phyloP scores from a whole-genome alignment of 2,329 filamentous ascomycete species.

The Eurotiales sp. region DNA sequence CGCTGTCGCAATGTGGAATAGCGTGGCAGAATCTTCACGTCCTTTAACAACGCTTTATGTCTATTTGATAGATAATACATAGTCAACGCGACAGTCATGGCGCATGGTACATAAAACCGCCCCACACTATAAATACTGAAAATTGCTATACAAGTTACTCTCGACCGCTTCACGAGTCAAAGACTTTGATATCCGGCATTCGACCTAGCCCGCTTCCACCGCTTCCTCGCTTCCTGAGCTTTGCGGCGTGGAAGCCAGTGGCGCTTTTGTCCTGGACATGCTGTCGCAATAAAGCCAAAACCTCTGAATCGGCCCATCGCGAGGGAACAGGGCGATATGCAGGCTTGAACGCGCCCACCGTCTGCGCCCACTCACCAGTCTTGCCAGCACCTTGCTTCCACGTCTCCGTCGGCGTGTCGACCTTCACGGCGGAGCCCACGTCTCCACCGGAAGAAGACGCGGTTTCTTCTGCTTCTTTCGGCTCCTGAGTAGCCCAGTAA shows the following conservation, averaged over 20 bases:
- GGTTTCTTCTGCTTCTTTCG: constrained; percentile 50
- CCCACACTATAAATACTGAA: background rate
- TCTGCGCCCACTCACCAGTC: constrained; percentile 92
- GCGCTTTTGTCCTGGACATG: constrained; percentile 74
- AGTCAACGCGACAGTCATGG: background rate
- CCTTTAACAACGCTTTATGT: too few relatives aligned
- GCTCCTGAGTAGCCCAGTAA: constrained; percentile 95
- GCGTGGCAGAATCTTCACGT: constrained; percentile 5
- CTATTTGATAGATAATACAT: too few relatives aligned
- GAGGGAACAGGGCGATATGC: constrained; percentile 85
- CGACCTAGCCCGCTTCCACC: constrained; percentile 40
- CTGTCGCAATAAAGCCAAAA: constrained; percentile 69
- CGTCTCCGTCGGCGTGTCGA: constrained; percentile 39
- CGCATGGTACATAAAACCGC: background rate
- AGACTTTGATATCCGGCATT: constrained; percentile 47
- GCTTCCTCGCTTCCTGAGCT: constrained; percentile 35
- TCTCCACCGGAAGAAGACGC: constrained; percentile 25
- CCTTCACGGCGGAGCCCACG: constrained; percentile 24
- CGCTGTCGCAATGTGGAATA: background rate
- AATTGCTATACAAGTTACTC: background rate
- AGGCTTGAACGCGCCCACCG: constrained; percentile 87
- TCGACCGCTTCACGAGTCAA: constrained; percentile 24
- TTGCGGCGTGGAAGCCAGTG: constrained; percentile 35
- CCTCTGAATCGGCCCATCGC: constrained; percentile 79
- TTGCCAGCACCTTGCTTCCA: constrained; percentile 52